A percentile compares a stretch with the other conserved stretches of the same genome.
Evolutionary conservation across 2,329 filamentous ascomycete species (phyloP).

Genomic region (Pyrenophora teres): DNA sequence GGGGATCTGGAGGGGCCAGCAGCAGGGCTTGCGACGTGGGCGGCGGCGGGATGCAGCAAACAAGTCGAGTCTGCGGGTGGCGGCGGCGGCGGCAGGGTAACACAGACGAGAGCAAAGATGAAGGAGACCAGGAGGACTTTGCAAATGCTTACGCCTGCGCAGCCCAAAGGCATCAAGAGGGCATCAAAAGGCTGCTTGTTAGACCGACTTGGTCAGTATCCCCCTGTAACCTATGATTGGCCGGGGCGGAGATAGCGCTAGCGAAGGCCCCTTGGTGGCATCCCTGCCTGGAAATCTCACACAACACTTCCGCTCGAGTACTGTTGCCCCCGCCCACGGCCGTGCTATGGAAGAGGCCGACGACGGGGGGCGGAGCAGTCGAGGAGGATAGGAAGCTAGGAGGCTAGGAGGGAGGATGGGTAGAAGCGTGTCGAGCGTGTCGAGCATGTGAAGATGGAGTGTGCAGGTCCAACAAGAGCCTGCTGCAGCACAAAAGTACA

Average conservation of each 20-base stretch:
- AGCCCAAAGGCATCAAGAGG: slow-evolving; percentile 19
- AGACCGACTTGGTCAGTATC: slow-evolving; percentile 10
- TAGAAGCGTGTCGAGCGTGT: too few relatives aligned
- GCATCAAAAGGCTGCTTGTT: slow-evolving; percentile 11
- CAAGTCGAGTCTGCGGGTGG: slow-evolving; percentile 1
- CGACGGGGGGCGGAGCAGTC: too few relatives aligned
- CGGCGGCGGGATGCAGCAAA: neutral
- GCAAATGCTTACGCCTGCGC: slow-evolving; percentile 13
- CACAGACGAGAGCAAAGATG: neutral
- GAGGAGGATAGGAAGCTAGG: neutral
- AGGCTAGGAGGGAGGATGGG: too few relatives aligned
- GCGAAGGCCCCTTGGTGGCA: slow-evolving; percentile 13
- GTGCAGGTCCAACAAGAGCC: too few relatives aligned
- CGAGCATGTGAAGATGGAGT: too few relatives aligned
- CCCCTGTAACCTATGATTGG: slow-evolving; percentile 25
- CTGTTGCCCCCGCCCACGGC: slow-evolving; percentile 1
- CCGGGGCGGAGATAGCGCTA: slow-evolving; percentile 10
- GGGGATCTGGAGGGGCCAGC: slow-evolving; percentile 28
- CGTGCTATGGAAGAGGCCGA: too few relatives aligned
- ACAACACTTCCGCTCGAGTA: slow-evolving; percentile 10
- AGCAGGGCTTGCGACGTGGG: slow-evolving; percentile 1
- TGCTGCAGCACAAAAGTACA: too few relatives aligned
- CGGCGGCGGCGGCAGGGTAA: neutral
- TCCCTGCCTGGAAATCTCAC: slow-evolving; percentile 19
- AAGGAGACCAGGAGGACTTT: slow-evolving; percentile 10